Percentiles rank a stretch among this genome's conserved stretches.
Evolutionary conservation across 2,329 filamentous ascomycete genomes (phyloP).

Genomic region (Calonectria pteridis): DNA sequence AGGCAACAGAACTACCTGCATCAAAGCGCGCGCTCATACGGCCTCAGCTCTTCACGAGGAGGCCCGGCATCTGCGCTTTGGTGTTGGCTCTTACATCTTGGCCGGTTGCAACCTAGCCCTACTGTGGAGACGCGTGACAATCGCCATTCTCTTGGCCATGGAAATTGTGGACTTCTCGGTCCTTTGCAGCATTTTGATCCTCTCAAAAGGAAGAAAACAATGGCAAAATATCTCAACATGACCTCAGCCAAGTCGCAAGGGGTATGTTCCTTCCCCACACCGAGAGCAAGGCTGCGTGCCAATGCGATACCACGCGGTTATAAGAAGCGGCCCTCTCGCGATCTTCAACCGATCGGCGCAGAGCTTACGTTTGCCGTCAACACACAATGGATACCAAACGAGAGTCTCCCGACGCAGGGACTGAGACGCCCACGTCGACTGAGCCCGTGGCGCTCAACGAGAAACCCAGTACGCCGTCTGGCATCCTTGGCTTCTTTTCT

Average conservation of each 20-base stretch:
- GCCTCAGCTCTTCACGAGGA: too few relatives aligned
- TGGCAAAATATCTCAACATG: slow-evolving; percentile 1
- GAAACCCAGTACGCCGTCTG: not conserved
- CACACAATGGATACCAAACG: not conserved
- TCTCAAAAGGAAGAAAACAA: not conserved
- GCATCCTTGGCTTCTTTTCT: not conserved
- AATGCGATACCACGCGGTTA: not conserved
- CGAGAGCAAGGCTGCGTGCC: not conserved
- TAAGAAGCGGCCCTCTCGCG: not conserved
- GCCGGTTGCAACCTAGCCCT: not conserved
- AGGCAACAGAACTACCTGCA: too few relatives aligned
- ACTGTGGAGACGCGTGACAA: not conserved
- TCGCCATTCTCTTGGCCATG: slow-evolving; percentile 24
- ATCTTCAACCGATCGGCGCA: not conserved
- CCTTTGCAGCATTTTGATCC: not conserved
- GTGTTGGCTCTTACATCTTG: not conserved
- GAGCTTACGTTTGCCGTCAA: not conserved
- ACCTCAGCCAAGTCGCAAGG: slow-evolving; percentile 4
- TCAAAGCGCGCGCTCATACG: too few relatives aligned
- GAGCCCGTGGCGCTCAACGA: not conserved
- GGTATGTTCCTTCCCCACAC: not conserved
- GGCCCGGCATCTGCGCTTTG: not conserved
- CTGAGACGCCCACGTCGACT: not conserved
- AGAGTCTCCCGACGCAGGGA: not conserved
- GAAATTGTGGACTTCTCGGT: slow-evolving; percentile 21